Percentiles rank a stretch among this genome's conserved stretches.
These are phyloP conservation scores for Zarea fungicola DNA, from an alignment of 2,329 filamentous ascomycete species.

Conservation along the genomic window DNA sequence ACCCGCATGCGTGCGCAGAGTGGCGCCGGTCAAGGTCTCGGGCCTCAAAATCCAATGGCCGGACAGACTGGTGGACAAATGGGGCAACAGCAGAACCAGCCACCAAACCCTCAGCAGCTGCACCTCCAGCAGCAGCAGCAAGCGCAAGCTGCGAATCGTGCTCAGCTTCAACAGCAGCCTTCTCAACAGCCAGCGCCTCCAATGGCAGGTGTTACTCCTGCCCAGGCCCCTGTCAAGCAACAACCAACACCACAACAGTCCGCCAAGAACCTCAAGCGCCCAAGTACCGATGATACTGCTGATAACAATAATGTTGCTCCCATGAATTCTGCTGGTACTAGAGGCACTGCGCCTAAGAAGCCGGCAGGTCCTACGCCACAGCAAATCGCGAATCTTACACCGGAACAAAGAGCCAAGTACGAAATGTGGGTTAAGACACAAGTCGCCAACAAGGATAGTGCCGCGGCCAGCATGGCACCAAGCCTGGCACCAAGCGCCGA, in stretches of 20 bases:
- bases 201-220: slow-evolving; percentile 14
- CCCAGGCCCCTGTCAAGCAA: slow-evolving; percentile 21
- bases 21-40: slow-evolving; percentile 16
- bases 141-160: slow-evolving; percentile 30
- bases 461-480: not conserved
- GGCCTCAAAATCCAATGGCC: slow-evolving; percentile 16
- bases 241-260: slow-evolving; percentile 18
- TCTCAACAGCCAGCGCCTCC: slow-evolving; percentile 25
- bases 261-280: slow-evolving; percentile 46
- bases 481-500: slow-evolving; percentile 18
- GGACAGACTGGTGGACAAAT: slow-evolving; percentile 14
- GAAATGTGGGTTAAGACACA: slow-evolving; percentile 33
- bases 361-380: slow-evolving; percentile 21
- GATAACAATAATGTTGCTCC: slow-evolving; percentile 25
- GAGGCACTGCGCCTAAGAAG: slow-evolving; percentile 19
- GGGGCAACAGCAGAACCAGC: slow-evolving; percentile 16
- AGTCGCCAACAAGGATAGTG: slow-evolving; percentile 19
- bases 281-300: slow-evolving; percentile 41
- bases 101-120: no score
- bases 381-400: slow-evolving; percentile 35
- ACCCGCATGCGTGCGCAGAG: slow-evolving; percentile 21
- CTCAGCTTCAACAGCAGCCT: slow-evolving; percentile 31
- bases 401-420: slow-evolving; percentile 42
- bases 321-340: slow-evolving; percentile 13
- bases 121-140: slow-evolving; percentile 17